phyloP scores from a whole-genome alignment of 1,284 basidiomycete genomes.

The Lentinus polychrous region DNA sequence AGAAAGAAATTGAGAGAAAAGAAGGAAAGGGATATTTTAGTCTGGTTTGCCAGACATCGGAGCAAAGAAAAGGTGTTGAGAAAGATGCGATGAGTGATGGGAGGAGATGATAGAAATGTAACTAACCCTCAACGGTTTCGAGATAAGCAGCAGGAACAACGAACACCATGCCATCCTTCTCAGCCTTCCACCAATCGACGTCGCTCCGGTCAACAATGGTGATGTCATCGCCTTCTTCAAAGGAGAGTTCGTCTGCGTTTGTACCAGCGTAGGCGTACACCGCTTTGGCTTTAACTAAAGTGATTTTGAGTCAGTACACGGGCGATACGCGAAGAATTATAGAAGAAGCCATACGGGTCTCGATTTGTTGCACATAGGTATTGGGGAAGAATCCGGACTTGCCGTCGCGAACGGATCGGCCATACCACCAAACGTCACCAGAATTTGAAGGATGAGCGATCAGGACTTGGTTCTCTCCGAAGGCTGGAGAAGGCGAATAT shows the following conservation, averaged over 20 bases:
- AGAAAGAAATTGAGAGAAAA: conserved; percentile 40
- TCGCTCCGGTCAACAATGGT: conserved; percentile 77
- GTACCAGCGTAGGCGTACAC: conserved; percentile 70
- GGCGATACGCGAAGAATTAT: conserved; percentile 15
- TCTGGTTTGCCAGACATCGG: conserved; percentile 47
- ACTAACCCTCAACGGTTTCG: conserved; percentile 85
- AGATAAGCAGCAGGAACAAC: conserved; percentile 88
- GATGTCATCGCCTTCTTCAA: conserved; percentile 73
- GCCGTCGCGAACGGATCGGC: conserved; percentile 60
- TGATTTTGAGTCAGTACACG: conserved; percentile 12
- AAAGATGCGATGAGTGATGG: conserved; percentile 25
- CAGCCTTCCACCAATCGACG: conserved; percentile 91
- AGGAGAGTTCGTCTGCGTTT: conserved; percentile 75
- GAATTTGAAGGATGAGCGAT: conserved; percentile 81
- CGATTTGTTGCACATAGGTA: conserved; percentile 75
- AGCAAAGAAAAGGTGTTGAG: conserved; percentile 56
- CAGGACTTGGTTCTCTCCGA: conserved; percentile 78
- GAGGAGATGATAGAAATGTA: conserved; percentile 4
- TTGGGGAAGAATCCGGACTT: conserved; percentile 88
- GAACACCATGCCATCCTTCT: conserved; percentile 75
- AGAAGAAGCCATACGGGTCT: conserved; percentile 45
- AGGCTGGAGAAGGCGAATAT: conserved; percentile 41
- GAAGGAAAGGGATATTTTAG: conserved; percentile 52
- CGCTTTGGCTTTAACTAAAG: conserved; percentile 62
- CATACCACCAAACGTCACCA: conserved; percentile 92